Percentiles rank a stretch among this genome's conserved stretches.
Evolutionary conservation across 352 stramenopile species (phyloP).

Genomic region (Phytophthora sansomeana): DNA sequence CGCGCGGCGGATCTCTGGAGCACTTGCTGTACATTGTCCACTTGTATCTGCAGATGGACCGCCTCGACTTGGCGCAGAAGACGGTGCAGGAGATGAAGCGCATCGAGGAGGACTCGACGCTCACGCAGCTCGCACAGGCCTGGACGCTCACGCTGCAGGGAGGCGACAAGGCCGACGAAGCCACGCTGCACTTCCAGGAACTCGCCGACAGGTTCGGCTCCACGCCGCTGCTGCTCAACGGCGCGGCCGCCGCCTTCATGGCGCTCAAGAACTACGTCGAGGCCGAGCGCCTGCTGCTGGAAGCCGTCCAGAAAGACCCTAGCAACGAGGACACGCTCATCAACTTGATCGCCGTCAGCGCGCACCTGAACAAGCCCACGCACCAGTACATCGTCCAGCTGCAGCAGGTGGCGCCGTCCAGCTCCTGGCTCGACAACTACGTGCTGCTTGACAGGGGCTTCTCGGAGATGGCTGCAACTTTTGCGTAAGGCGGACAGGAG

Average conservation of each 20-base stretch:
- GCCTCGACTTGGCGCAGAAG: constrained; percentile 93
- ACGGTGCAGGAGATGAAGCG: constrained; percentile 90
- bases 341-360: constrained; percentile 93
- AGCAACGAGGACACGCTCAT: constrained; percentile 93
- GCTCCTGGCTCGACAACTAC: constrained; percentile 80
- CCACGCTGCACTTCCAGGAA: constrained; percentile 93
- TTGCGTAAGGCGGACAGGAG: constrained; percentile 48
- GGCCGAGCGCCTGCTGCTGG: constrained; percentile 89
- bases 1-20: constrained; percentile 92
- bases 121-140: constrained; percentile 94
- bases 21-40: constrained; percentile 91
- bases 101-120: constrained; percentile 96
- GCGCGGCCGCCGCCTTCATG: constrained; percentile 93
- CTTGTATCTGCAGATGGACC: constrained; percentile 94
- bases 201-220: constrained; percentile 96
- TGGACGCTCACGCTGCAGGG: constrained; percentile 90
- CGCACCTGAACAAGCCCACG: constrained; percentile 91
- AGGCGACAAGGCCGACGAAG: constrained; percentile 88
- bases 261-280: constrained; percentile 91
- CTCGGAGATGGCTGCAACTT: constrained; percentile 67
- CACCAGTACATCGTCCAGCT: constrained; percentile 85
- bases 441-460: constrained; percentile 74
- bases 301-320: constrained; percentile 87
- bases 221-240: constrained; percentile 93
- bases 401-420: constrained; percentile 75